Evolutionary conservation across 1,284 basidiomycete species (phyloP), one percentile per base, ranked within the genome.

Genomic region (Anthracocystis walkeri): DNA sequence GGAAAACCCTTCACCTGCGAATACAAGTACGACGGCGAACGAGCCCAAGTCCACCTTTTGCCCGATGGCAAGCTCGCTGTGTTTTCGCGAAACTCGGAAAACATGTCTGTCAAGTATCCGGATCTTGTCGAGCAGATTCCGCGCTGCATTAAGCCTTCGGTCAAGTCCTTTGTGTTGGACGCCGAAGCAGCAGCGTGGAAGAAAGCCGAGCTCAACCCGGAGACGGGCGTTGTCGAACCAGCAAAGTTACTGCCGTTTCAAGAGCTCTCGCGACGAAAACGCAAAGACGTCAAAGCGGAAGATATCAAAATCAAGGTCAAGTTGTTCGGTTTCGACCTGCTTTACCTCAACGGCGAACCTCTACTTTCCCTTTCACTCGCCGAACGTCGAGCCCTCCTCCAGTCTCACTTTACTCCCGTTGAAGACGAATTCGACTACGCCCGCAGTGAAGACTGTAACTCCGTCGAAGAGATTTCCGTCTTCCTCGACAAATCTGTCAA

Each of bases 81-180:
- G 41, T 99, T 98, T 86, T 96, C 93, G 85, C 89, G 97, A 55
- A 99, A 99, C 86, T 97, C 94, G 38, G 97, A 99, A 86, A 94
- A 99, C 84, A 99, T 99, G 97, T 95, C 93, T 85, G 95, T 95
- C 84, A 99, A 99, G 85, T 99, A 99, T 86, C 97, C 96, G 0
- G 97, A 99, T 87, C 88, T 99, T 16, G 90, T 98, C 18, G 93
- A 94, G 78, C 95, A 98, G 83, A 88, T 98, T 35, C 94, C 95
- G 1, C 89, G 89, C 51, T 95, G 77, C 60, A 70, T 82, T 82
- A 89, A 77, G 44, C 76, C 91, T 5, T 88, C 87, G 7, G 93
- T 92, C 1, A 90, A 90, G 66, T 93, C 93, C 0, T 97, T 99
- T 84, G 94, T 99, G 8, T 87, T 99, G 59, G 97, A 99, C 85